Base-by-base conservation (phyloP, 1,284 basidiomycete species). In the Ganoderma lucidum region DNA sequence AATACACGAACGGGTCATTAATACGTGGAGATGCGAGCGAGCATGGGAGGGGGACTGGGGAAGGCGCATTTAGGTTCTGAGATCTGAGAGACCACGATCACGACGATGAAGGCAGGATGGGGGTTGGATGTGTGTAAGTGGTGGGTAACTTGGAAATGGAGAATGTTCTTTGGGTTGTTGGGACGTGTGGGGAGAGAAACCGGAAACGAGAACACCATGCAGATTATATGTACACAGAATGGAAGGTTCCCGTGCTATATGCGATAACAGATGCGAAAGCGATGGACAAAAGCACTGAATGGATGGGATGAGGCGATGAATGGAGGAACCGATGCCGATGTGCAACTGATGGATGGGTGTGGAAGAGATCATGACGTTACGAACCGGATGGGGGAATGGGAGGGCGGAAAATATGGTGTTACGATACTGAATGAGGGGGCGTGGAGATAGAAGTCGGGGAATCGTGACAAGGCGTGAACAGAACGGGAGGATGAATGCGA, bases 251-350 rank as follows among this genome's bases (percentile, higher is more conserved):
- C 51, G 42, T 65, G 53, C 53, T 69, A 69, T 69, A 60, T 67
- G 67, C 67, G 67, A 68, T 62, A 42, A 44, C 51, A 65, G 60
- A 45, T 69, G 67, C 67, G 67, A 69, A 65, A 65, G 67, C 67
- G 56, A 65, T 65, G 67, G 51, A 62, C 58, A 65, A 69, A 45
- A 32, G 35, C 64, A 59, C 64, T 61, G 63, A 66, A 64, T 60
- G 62, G 17, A 45, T 56, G 65, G 19, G 60, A 51, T 23, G 56
- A 28, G 32, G 60, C n/a, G 30, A 65, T 59, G 44, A 19, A 60
- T 59, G 56, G 37, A 41, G 10, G n/a, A n/a, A n/a, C n/a, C 35
- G 58, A 60, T 60, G 37, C 23, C 48, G 48, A 53, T 53, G 23
- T 53, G 23, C n/a, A 51, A 51, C 23, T 44, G 59, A 64, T 56